phyloP scores from a whole-genome alignment of 495 filamentous ascomycete species.

The Penicillium herquei region DNA sequence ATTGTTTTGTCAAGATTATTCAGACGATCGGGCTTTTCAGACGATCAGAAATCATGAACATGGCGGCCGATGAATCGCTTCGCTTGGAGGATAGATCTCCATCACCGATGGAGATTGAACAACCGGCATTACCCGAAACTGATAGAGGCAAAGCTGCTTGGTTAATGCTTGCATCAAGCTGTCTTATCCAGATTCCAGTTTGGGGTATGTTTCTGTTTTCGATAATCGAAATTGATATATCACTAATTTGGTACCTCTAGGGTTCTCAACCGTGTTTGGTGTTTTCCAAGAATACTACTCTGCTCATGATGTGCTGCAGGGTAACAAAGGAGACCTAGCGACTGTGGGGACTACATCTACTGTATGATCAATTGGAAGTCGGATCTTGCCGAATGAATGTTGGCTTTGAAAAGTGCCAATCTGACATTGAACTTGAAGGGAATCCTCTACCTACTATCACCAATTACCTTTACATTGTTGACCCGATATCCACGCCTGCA shows the following conservation, averaged over 20 bases:
- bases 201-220: conserved; percentile 51
- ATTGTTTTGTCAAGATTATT: too few relatives aligned
- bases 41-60: background rate
- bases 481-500: conserved; percentile 46
- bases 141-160: conserved; percentile 64
- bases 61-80: conserved; percentile 1
- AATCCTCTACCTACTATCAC: conserved; percentile 56
- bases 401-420: background rate
- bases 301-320: conserved; percentile 33
- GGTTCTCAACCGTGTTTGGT: conserved; percentile 51
- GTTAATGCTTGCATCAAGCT: conserved; percentile 60
- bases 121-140: conserved; percentile 46
- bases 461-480: conserved; percentile 49
- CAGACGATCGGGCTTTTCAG: too few relatives aligned
- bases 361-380: conserved; percentile 17
- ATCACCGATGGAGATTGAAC: conserved; percentile 30
- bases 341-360: conserved; percentile 51
- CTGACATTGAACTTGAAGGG: conserved; percentile 25
- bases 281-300: conserved; percentile 50
- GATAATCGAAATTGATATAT: background rate
- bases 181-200: conserved; percentile 59
- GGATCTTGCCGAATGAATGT: background rate
- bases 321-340: conserved; percentile 40
- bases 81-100: conserved; percentile 9
- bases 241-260: conserved; percentile 22